Conservation (phyloP, 768 basidiomycete species). For the Neoboletus magnificus region DNA sequence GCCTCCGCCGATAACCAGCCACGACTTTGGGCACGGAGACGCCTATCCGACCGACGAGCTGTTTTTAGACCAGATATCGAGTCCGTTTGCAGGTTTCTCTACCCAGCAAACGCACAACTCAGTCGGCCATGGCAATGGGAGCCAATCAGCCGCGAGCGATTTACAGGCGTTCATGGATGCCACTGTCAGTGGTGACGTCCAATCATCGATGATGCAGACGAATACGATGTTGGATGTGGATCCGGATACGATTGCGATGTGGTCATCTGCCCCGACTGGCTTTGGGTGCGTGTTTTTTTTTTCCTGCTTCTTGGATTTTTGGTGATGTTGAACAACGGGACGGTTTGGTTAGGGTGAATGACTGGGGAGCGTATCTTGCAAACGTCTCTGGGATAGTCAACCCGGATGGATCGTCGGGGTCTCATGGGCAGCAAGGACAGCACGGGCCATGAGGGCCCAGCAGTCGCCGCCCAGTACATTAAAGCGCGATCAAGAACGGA, state of each 20-base stretch:
- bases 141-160: background rate
- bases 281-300: conserved; percentile 50
- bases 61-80: conserved; percentile 18
- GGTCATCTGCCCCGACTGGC: conserved; percentile 56
- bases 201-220: conserved; percentile 2
- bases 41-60: conserved; percentile 22
- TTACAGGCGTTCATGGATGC: conserved; percentile 18
- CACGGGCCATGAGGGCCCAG: too few relatives aligned
- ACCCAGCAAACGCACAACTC: background rate
- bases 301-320: too few relatives aligned
- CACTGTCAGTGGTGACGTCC: background rate
- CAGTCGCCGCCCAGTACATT: too few relatives aligned
- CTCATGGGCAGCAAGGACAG: too few relatives aligned
- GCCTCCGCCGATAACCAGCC: background rate
- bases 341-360: conserved; percentile 31
- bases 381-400: conserved; percentile 29
- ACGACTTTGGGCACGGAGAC: background rate
- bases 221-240: conserved; percentile 32
- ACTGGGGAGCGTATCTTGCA: conserved; percentile 40
- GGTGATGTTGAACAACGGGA: background rate
- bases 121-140: background rate
- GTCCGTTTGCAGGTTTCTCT: conserved; percentile 5
- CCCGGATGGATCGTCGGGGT: conserved; percentile 4
- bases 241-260: conserved; percentile 55
- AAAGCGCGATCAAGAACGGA: too few relatives aligned